These are phyloP conservation scores for Blechomonas ayalai DNA, from an alignment of 208 protist genomes.

Conservation along the genomic window DNA sequence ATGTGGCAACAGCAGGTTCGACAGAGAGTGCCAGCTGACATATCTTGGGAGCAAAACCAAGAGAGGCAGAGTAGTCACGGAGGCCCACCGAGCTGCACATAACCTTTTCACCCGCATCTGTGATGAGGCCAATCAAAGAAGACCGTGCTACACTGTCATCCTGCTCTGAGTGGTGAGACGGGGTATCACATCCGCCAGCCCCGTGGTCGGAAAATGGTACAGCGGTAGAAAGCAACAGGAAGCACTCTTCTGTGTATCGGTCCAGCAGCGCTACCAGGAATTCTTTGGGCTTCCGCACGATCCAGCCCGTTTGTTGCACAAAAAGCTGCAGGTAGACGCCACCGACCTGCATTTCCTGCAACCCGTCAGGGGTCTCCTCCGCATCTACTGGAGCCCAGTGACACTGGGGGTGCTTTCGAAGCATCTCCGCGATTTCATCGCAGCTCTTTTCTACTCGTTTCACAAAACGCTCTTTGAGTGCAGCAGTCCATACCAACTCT, in stretches of 20 bases:
- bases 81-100: conserved; percentile 32
- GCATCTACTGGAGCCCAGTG: neutral
- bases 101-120: conserved; percentile 33
- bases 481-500: conserved; percentile 90
- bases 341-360: conserved; percentile 47
- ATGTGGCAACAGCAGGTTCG: conserved; percentile 4
- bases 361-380: neutral
- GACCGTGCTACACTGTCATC: too few relatives aligned
- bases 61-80: conserved; percentile 47
- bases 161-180: too few relatives aligned
- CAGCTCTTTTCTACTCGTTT: conserved; percentile 11
- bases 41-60: conserved; percentile 69
- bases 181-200: too few relatives aligned
- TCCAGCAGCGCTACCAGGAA: conserved; percentile 72
- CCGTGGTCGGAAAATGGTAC: too few relatives aligned
- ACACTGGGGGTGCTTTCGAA: neutral
- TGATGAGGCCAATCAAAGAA: conserved; percentile 53
- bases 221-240: too few relatives aligned
- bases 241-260: conserved; percentile 31
- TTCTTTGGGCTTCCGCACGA: conserved; percentile 74
- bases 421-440: conserved; percentile 17
- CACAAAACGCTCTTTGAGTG: conserved; percentile 46
- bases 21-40: neutral
- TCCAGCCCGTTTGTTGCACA: conserved; percentile 69
- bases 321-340: conserved; percentile 81